Evolutionary conservation across 2,329 filamentous ascomycete species (phyloP), one percentile per base, ranked within the genome.

Genomic region (Hirsutella minnesotensis): DNA sequence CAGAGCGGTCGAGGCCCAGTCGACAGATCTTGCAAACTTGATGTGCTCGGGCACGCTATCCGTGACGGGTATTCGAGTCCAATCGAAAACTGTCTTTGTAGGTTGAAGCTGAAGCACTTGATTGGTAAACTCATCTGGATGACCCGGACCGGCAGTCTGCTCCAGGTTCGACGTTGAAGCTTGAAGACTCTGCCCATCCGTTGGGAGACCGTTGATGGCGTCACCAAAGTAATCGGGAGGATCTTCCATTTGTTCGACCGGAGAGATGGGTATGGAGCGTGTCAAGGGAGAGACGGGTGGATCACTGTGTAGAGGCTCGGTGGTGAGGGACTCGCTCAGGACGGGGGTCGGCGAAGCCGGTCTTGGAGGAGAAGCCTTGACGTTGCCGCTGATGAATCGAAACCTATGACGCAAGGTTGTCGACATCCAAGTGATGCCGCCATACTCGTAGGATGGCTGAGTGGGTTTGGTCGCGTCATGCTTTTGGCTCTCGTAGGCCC

Each of bases 1-100:
- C 2, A 92, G 66, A 4, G 79, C 66, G 1, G 86, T 92, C 0
- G 73, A 66, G 2, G 73, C 73, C 86, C 86, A 94, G 56, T 89
- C 80, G 30, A 81, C 60, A 33, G 75, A 78, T 31, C 83, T 75
- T 16, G 81, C 81, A 51, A 90, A 85, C 42, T 72, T 75, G 38
- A 90, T 82, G 55, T 92, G 86, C 9, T 70, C 64, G 2, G 83
- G 81, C 34, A 89, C 68, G 21, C 70, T 72, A 13, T 78, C 66
- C 4, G 75, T 75, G 12, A 81, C 41, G 2, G 81, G 76, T 39
- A 90, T 69, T 42, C 78, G 73, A 4, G 86, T 92, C 86, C 86
- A 92, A 59, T 94, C 86, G 55, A 89, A 90, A 18, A 47, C 44
- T 5, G 43, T 41, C 35, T 40, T 46, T 37, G 38, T 44, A n/a